Base-by-base conservation (phyloP, 1,284 basidiomycete genomes). In the Trichosporon sp. region DNA sequence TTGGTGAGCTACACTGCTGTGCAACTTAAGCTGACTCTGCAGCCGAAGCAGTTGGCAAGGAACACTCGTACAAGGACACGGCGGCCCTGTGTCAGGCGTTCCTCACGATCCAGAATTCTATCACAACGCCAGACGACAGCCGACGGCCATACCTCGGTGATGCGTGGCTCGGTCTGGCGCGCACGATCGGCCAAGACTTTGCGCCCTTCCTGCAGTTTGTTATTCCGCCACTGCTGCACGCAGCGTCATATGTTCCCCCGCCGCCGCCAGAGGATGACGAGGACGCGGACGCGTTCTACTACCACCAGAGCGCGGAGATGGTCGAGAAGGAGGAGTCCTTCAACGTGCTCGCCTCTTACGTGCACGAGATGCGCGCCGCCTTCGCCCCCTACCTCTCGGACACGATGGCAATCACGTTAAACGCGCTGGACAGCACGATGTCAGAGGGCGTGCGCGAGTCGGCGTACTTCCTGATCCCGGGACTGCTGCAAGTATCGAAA, bases 301-400 rank as follows among this genome's bases (percentile, higher is more conserved):
- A 70, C 26, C 69, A 75, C 4, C 70, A 77, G 48, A 93, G 92
- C 1, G 90, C 91, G 0, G 89, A 89, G 2, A 89, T 94, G 74
- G 92, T 93, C 76, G 93, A 94, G 76, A 94, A 94, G 80, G 73
- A 92, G 70, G 90, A 92, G 76, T 92, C 92, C 1, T 93, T 93
- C 76, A 91, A 92, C 76, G 92, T 91, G 43, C 86, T 95, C 14
- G 88, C 93, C 4, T 90, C 92, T 19, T 92, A 93, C 78, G 91
- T 89, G 73, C 90, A 89, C 48, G 90, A 91, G 7, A 87, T 94
- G 7, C 88, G 88, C 0, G 85, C 87, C 0, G 86, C 87, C 1
- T 93, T 93, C 77, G 90, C 89, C 0, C 92, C 91, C 0, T 94
- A 91, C 77, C 84, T 94, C 1, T 80, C 87, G 8, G 89, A 90